Evolutionary conservation across 2,329 filamentous ascomycete genomes (phyloP), one percentile per base, ranked within the genome.

Genomic region (Dryadomyces quercivorus): DNA sequence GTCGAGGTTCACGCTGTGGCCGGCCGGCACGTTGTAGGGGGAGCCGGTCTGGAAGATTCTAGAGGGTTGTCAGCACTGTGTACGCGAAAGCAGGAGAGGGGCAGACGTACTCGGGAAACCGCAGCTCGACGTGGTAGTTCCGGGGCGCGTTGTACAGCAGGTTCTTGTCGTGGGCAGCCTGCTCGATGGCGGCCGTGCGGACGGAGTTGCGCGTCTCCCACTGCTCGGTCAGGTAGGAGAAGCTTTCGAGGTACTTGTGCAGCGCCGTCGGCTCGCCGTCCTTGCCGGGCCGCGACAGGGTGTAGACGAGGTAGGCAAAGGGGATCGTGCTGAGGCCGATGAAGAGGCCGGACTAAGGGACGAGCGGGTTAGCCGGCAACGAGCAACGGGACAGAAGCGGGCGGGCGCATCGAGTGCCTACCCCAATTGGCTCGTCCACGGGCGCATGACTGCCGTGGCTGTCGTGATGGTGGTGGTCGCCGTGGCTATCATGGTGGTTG

Each of bases 121-220:
- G 72, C 60, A 81, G 70, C 58, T 81, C 76, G 60, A 77, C 67
- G 60, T 71, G 71, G 59, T 63, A 64, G 64, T 71, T 72, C 64
- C 70, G 71, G 61, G 68, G 66, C 53, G 66, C 68, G 61, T 75
- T 69, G 61, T 72, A 65, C 60, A 81, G 74, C 52, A 82, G 69
- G 60, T 80, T 75, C 63, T 73, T 76, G 68, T 82, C 78, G 63
- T 71, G 75, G 46, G 75, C 75, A 47, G 78, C 78, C 69, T 81
- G 76, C 64, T 81, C 74, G 59, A 75, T 62, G 21, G 73, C 66
- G 54, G 72, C 71, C 44, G 75, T 76, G 66, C 76, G 76, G 53
- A 78, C 64, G 31, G 71, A 65, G 64, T 80, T 81, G 65, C 75
- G 75, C 59, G 70, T 65, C 65, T 75, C 73, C 74, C 74, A 78